phyloP scores from a whole-genome alignment of 1,139 yeast species.

The Geotrichum candidum region DNA sequence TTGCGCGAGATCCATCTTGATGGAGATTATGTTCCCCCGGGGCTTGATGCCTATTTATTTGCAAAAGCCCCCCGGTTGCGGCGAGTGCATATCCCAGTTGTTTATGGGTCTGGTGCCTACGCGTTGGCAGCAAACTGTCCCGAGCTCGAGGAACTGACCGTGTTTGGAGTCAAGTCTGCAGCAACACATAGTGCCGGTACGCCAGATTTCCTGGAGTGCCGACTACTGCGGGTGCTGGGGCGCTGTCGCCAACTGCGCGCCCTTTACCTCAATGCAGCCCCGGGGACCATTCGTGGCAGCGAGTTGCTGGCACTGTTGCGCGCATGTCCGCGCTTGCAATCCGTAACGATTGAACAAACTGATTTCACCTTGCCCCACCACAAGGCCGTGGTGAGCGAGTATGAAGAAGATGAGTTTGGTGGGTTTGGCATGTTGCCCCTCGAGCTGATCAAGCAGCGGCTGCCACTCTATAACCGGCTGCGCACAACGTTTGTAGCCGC shows the following conservation, averaged over 20 bases:
- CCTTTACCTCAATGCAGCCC: background rate
- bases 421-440: conserved; percentile 8
- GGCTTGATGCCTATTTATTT: conserved; percentile 3
- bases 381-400: conserved; percentile 3
- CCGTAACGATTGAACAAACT: conserved; percentile 2
- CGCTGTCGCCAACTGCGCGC: conserved; percentile 2
- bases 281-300: background rate
- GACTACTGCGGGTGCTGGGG: conserved; percentile 1
- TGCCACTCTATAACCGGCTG: conserved; percentile 2
- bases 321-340: background rate
- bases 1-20: conserved; percentile 1
- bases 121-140: conserved; percentile 6
- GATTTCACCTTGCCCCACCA: conserved; percentile 1
- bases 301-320: conserved; percentile 1
- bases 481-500: conserved; percentile 1
- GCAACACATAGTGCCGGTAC: background rate
- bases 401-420: conserved; percentile 8
- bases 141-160: conserved; percentile 1
- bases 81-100: conserved; percentile 3
- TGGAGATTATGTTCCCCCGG: conserved; percentile 6
- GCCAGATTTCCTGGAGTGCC: conserved; percentile 6
- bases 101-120: conserved; percentile 5
- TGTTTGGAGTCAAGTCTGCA: conserved; percentile 3
- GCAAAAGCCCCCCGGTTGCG: background rate
- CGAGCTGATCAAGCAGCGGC: conserved; percentile 3